Base-by-base conservation (phyloP, 306 rosid genomes). In the Pterocarpus santalinus region DNA sequence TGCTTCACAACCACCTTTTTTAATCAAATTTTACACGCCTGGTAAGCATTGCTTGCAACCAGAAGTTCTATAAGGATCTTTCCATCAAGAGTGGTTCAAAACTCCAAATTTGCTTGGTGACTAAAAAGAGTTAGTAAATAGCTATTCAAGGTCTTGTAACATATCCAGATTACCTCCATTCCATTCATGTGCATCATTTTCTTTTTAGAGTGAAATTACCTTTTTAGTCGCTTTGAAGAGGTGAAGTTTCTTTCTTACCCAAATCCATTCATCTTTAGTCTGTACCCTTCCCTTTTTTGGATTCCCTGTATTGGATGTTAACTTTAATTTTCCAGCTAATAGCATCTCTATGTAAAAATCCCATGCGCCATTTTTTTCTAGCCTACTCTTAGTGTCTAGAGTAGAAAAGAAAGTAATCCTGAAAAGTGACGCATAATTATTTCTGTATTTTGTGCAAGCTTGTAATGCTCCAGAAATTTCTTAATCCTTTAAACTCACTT, bases 121-220 rank as follows among this genome's bases (percentile, higher is more conserved):
- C 39, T 34, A 32, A 52, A 46, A 68, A 15, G 52, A 34, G 2
- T 46, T 17, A 16, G 22, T 62, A 62, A 82, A 62, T 76, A 60
- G 60, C 52, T 49, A 38, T 69, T 69, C 41, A 76, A 76, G 78
- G 61, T 61, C 65, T 82, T 72, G 22, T 49, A 60, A 51, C 6
- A 60, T 8, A 75, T 66, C 68, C 43, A 67, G 49, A 75, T 58
- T 33, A 75, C 72, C 16, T 69, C 39, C 34, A 11, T 30, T 38
- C 9, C 33, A 30, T 38, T 38, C 6, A 28, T 68, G 72, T 65
- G 0, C 58, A 47, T 36, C 15, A 35, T 43, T 47, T 36, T 9
- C 5, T 32, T 35, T 12, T 62, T 9, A 6, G 65, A 65, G 79
- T 51, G 36, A 52, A 72, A 64, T 44, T 72, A 55, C 79, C 7